Evolutionary conservation across 768 basidiomycete species (phyloP), one percentile per base, ranked within the genome.

Genomic region (Pilatotrama ljubarskyi): DNA sequence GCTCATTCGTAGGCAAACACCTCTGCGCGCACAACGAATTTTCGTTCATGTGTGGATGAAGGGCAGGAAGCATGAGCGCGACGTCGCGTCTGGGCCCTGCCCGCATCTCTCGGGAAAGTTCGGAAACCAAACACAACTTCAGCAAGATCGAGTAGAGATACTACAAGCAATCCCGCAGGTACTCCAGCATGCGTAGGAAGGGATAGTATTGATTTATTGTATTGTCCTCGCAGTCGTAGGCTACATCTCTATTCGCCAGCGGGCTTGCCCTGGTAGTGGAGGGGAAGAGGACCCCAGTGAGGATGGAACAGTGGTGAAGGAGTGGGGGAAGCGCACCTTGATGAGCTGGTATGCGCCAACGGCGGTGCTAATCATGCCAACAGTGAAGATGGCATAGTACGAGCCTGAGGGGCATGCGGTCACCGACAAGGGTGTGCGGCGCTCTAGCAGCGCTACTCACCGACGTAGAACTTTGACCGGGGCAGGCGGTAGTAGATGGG

Each of bases 401-500:
- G 78, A 61, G 46, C 81, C 89, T 90, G 65, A 20, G 20, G 35
- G 22, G 38, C 22, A 43, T 29, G 36, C 43, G 42, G 37, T 56
- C 52, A 25, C 43, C 44, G 40, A n/a, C n/a, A n/a, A 22, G 26
- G 22, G 32, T 38, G 22, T 18, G 24, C 5, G 48, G 46, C 10
- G 10, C 26, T 37, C 29, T 35, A n/a, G 37, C 47, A n/a, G 29
- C 36, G 47, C 36, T 57, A 71, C 79, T 64, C 61, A 91, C 90
- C 78, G 52, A 90, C 68, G 74, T 88, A 90, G 61, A 90, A 78
- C 40, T 70, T 78, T 47, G 84, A 83, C 58, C 87, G 80, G 43
- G 87, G 84, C 53, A 72, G 78, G 60, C 87, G 84, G 69, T 82
- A 74, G 75, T 84, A 84, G 62, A 90, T 72, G 51, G 83, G 82